Conservation (phyloP, 441 rosid species). For the Euphorbia corollata region DNA sequence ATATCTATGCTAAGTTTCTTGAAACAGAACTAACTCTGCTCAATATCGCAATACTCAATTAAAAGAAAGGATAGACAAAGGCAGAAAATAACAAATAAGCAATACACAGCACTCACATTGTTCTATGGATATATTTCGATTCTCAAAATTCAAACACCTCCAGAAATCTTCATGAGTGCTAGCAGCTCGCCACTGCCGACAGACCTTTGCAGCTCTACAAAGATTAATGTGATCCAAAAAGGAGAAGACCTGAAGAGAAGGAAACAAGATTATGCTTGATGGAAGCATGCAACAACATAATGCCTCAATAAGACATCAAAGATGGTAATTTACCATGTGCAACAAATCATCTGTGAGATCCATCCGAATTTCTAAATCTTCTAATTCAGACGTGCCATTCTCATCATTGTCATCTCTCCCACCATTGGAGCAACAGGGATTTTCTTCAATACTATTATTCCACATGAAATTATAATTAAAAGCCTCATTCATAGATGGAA, state of each 20-base stretch:
- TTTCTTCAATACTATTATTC: conserved; percentile 43
- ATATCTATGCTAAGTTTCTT: not conserved
- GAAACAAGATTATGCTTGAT: conserved; percentile 6
- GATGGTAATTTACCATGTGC: conserved; percentile 58
- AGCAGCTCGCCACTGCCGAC: conserved; percentile 94
- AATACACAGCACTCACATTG: conserved; percentile 59
- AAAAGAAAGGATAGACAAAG: not conserved
- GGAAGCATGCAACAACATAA: not conserved
- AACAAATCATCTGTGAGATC: conserved; percentile 91
- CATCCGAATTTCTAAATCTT: conserved; percentile 63
- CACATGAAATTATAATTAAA: conserved; percentile 55
- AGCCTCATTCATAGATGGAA: conserved; percentile 35
- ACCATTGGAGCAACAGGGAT: conserved; percentile 29
- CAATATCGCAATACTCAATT: not conserved
- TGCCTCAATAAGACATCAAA: not conserved
- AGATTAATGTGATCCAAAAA: conserved; percentile 72
- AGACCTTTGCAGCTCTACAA: conserved; percentile 80
- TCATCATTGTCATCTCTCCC: conserved; percentile 48
- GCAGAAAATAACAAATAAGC: not conserved
- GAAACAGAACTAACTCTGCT: not conserved
- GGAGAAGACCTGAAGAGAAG: conserved; percentile 66
- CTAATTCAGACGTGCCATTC: conserved; percentile 37
- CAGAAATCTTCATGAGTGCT: conserved; percentile 97
- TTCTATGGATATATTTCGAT: conserved; percentile 62
- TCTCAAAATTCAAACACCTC: conserved; percentile 80